These are phyloP conservation scores for Colletotrichum zoysiae DNA, from an alignment of 2,329 filamentous ascomycete species.

Conservation along the genomic window DNA sequence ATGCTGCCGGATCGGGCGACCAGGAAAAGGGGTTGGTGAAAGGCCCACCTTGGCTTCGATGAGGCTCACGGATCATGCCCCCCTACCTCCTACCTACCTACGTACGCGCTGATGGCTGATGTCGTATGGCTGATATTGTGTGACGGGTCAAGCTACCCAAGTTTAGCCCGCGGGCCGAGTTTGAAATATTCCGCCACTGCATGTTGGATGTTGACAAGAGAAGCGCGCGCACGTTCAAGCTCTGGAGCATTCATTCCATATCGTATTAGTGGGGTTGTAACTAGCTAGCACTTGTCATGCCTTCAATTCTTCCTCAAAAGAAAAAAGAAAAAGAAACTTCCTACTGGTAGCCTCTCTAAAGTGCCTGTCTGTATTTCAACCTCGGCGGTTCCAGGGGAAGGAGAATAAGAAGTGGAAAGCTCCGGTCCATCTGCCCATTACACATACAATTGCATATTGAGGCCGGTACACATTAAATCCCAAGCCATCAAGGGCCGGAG, in stretches of 20 bases:
- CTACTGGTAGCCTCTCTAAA: slow-evolving; percentile 27
- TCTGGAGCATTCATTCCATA: neutral
- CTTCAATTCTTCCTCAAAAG: slow-evolving; percentile 13
- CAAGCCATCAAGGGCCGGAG: slow-evolving; percentile 25
- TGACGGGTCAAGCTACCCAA: neutral
- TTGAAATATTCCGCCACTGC: neutral
- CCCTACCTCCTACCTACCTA: neutral
- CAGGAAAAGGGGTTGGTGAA: slow-evolving; percentile 1
- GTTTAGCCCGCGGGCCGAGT: neutral
- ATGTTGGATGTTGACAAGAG: neutral
- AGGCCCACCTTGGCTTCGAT: neutral
- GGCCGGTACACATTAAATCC: slow-evolving; percentile 6
- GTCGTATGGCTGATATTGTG: neutral
- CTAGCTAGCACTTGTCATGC: neutral
- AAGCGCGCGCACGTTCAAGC: neutral
- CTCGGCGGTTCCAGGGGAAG: neutral
- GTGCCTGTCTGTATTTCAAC: slow-evolving; percentile 18
- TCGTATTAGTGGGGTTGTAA: neutral
- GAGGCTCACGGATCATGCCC: neutral
- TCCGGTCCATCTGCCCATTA: slow-evolving; percentile 23
- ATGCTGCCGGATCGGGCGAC: slow-evolving; percentile 7
- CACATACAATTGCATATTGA: neutral
- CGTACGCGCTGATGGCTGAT: neutral
- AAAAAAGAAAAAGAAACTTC: slow-evolving; percentile 4
- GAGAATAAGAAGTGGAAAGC: neutral